A percentile compares a stretch with the other conserved stretches of the same genome.
Conservation (phyloP, 2,329 filamentous ascomycete genomes). For the Rhynchosporium agropyri region DNA sequence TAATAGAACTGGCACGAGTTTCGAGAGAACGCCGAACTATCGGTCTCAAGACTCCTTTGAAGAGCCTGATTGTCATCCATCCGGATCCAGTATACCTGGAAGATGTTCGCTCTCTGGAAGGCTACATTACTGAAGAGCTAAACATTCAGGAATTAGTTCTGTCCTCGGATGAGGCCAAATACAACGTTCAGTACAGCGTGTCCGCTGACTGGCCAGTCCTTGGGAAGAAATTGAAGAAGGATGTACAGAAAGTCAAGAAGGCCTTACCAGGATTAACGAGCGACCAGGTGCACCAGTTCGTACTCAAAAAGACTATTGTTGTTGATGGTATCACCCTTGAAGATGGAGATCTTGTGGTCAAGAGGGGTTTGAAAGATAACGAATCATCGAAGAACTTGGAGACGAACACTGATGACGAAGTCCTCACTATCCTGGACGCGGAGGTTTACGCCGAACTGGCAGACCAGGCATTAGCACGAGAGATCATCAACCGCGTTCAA, state of each 20-base stretch:
- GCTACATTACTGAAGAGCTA: conserved; percentile 89
- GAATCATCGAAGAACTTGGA: conserved; percentile 74
- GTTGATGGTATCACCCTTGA: conserved; percentile 86
- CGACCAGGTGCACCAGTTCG: conserved; percentile 78
- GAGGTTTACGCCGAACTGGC: conserved; percentile 82
- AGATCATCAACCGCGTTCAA: conserved; percentile 93
- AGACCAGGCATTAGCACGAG: conserved; percentile 84
- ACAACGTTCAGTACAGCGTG: conserved; percentile 90
- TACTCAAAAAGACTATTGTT: conserved; percentile 71
- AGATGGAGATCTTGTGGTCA: conserved; percentile 81
- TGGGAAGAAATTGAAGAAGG: conserved; percentile 97
- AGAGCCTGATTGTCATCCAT: conserved; percentile 87
- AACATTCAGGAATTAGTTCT: conserved; percentile 86
- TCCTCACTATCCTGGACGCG: conserved; percentile 87
- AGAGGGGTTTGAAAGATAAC: conserved; percentile 75
- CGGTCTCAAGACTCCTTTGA: conserved; percentile 87
- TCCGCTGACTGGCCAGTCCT: conserved; percentile 90
- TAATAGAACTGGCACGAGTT: conserved; percentile 87
- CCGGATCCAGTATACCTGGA: conserved; percentile 80
- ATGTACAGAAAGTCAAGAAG: conserved; percentile 88
- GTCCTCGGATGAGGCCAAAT: conserved; percentile 83
- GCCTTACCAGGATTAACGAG: conserved; percentile 78
- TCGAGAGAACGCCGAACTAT: conserved; percentile 84
- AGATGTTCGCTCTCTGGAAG: conserved; percentile 81
- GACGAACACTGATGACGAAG: conserved; percentile 85